phyloP scores from a whole-genome alignment of 1,284 basidiomycete genomes.

The Takashimella tepidaria region DNA sequence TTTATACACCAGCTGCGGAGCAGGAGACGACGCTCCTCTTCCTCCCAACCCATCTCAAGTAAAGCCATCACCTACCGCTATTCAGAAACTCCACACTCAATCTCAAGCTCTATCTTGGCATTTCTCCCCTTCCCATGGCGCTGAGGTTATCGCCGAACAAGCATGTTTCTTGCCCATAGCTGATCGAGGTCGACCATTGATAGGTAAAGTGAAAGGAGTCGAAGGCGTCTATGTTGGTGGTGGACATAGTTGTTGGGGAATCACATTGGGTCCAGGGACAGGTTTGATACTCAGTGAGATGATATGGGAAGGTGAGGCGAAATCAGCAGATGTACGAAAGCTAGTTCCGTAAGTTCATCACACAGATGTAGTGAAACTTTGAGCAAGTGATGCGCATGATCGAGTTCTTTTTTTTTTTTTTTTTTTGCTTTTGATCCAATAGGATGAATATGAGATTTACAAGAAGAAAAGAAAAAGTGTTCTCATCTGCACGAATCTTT shows the following conservation, averaged over 20 bases:
- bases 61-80: slow-evolving; percentile 40
- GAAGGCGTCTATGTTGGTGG: slow-evolving; percentile 51
- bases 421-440: too few relatives aligned
- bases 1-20: slow-evolving; percentile 48
- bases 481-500: too few relatives aligned
- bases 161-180: slow-evolving; percentile 56
- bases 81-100: slow-evolving; percentile 49
- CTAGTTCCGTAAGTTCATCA: slow-evolving; percentile 50
- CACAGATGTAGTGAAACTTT: background rate
- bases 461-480: too few relatives aligned
- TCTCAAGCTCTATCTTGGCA: slow-evolving; percentile 49
- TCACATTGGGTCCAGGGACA: slow-evolving; percentile 51
- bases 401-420: too few relatives aligned
- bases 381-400: too few relatives aligned
- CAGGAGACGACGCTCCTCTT: slow-evolving; percentile 43
- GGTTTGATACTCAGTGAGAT: slow-evolving; percentile 54
- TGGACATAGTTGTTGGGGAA: slow-evolving; percentile 39
- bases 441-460: too few relatives aligned
- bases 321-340: slow-evolving; percentile 51
- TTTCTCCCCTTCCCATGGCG: slow-evolving; percentile 35
- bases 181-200: slow-evolving; percentile 51
- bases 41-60: slow-evolving; percentile 47
- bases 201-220: slow-evolving; percentile 49
- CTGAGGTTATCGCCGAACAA: slow-evolving; percentile 49
- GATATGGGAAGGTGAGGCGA: slow-evolving; percentile 51